These are phyloP conservation scores for Celoporthe dispersa DNA, from an alignment of 2,329 filamentous ascomycete species.

Conservation along the genomic window DNA sequence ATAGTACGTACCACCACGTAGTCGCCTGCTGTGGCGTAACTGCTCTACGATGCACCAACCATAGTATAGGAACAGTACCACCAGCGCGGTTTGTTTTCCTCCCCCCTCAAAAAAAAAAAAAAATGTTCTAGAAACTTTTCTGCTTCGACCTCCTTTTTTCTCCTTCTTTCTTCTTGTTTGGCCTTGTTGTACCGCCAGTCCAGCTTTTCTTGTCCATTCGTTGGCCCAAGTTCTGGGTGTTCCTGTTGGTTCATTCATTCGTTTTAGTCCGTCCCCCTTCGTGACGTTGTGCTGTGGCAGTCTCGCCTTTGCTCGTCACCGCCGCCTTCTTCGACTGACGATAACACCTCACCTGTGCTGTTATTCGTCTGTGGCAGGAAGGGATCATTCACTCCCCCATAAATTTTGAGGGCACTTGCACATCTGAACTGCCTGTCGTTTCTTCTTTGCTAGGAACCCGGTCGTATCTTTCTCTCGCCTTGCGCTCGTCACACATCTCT, in stretches of 20 bases:
- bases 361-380: slow-evolving; percentile 2
- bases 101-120: not conserved
- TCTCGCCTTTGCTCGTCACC: not conserved
- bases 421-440: not conserved
- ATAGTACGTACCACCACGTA: not conserved
- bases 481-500: not conserved
- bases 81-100: not conserved
- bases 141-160: not conserved
- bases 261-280: not conserved
- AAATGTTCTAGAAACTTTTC: not conserved
- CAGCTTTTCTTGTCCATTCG: slow-evolving; percentile 2
- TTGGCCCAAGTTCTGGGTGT: not conserved
- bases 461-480: not conserved
- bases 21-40: not conserved
- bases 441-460: not conserved
- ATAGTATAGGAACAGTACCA: not conserved
- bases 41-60: too few relatives aligned
- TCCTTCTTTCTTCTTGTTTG: not conserved
- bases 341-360: not conserved
- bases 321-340: not conserved
- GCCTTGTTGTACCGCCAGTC: not conserved
- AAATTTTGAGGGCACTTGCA: not conserved
- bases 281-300: slow-evolving; percentile 1
- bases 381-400: not conserved
- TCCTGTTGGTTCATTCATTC: not conserved